These are phyloP conservation scores for Tulasnella sp. DNA, from an alignment of 768 basidiomycete species.

Conservation along the genomic window DNA sequence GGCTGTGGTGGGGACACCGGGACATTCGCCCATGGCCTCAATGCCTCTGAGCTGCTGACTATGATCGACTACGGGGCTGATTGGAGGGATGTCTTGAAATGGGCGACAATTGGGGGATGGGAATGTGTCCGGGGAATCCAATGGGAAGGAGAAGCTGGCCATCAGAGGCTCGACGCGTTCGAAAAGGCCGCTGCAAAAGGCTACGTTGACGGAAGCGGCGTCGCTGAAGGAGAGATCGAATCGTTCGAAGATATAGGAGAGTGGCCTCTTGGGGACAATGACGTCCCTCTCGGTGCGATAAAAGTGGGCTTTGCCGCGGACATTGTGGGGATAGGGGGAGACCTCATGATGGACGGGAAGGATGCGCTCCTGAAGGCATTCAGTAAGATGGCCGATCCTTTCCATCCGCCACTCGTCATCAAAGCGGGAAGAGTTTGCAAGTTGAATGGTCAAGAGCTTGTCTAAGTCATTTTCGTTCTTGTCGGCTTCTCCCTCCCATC, in stretches of 20 bases:
- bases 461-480: not conserved
- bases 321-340: slow-evolving; percentile 30
- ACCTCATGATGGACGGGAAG: slow-evolving; percentile 27
- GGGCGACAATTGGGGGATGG: slow-evolving; percentile 52
- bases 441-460: slow-evolving; percentile 24
- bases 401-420: slow-evolving; percentile 46
- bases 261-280: slow-evolving; percentile 34
- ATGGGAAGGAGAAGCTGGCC: slow-evolving; percentile 20
- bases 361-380: not conserved
- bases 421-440: slow-evolving; percentile 42
- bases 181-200: slow-evolving; percentile 13
- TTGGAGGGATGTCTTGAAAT: slow-evolving; percentile 42
- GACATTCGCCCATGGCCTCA: slow-evolving; percentile 48
- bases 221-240: not conserved
- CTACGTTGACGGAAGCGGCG: not conserved
- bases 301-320: slow-evolving; percentile 46
- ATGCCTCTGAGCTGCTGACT: slow-evolving; percentile 47
- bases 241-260: slow-evolving; percentile 20
- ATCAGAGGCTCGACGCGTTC: slow-evolving; percentile 21
- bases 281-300: slow-evolving; percentile 44
- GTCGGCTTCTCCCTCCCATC: not conserved
- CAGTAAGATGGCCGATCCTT: slow-evolving; percentile 28
- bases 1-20: slow-evolving; percentile 59
- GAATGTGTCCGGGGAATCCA: slow-evolving; percentile 37
- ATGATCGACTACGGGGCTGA: slow-evolving; percentile 47